These are phyloP conservation scores for Paralagenidium karlingii DNA, from an alignment of 352 stramenopile genomes.

Conservation along the genomic window DNA sequence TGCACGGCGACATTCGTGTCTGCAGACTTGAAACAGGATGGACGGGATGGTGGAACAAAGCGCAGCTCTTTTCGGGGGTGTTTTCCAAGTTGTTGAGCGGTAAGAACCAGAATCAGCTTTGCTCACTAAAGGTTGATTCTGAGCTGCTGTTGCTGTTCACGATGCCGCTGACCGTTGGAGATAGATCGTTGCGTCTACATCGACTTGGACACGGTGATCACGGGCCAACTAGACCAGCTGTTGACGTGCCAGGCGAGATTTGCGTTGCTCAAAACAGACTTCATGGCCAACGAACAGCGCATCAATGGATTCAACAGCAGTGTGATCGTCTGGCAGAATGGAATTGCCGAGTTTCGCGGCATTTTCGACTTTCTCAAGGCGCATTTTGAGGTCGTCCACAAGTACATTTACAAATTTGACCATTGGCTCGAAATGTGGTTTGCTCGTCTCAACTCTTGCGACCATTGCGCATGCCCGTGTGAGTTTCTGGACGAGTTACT, in stretches of 20 bases:
- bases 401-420: slow-evolving; percentile 79
- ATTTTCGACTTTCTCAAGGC: slow-evolving; percentile 25
- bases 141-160: too few relatives aligned
- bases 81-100: too few relatives aligned
- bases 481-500: slow-evolving; percentile 28
- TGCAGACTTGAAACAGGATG: slow-evolving; percentile 16
- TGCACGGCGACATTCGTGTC: slow-evolving; percentile 19
- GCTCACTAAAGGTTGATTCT: not conserved
- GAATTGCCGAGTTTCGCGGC: not conserved
- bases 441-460: slow-evolving; percentile 16
- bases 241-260: slow-evolving; percentile 8
- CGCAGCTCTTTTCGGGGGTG: slow-evolving; percentile 32
- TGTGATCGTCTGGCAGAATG: slow-evolving; percentile 40
- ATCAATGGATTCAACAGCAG: slow-evolving; percentile 59
- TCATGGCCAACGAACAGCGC: slow-evolving; percentile 58
- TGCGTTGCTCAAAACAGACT: slow-evolving; percentile 38
- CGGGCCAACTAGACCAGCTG: slow-evolving; percentile 21
- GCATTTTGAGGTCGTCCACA: slow-evolving; percentile 19
- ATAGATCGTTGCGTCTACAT: slow-evolving; percentile 31
- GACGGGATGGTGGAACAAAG: slow-evolving; percentile 78
- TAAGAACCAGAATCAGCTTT: slow-evolving; percentile 3
- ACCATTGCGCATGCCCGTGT: slow-evolving; percentile 10
- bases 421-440: slow-evolving; percentile 62
- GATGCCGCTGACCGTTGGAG: too few relatives aligned
- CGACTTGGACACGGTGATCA: slow-evolving; percentile 69